These are phyloP conservation scores for Aspergillus fumigatiaffinis DNA, from an alignment of 2,329 filamentous ascomycete genomes.

Conservation along the genomic window DNA sequence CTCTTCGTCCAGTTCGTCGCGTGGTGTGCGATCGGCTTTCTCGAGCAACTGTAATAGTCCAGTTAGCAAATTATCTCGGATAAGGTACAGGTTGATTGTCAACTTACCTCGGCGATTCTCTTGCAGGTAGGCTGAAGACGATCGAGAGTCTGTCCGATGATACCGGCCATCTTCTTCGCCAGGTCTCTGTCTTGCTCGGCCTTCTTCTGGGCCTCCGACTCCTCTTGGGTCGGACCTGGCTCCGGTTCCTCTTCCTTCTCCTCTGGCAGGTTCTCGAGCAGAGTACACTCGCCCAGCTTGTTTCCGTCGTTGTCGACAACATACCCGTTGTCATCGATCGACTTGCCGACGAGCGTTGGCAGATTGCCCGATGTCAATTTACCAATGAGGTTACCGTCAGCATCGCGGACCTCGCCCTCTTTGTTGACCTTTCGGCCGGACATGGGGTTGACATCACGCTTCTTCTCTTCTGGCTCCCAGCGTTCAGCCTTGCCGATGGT, in stretches of 20 bases:
- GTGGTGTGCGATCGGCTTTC: conserved; percentile 70
- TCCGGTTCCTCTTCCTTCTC: conserved; percentile 38
- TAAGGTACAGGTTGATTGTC: neutral
- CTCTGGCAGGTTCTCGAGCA: conserved; percentile 56
- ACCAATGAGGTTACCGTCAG: conserved; percentile 45
- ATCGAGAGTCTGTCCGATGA: conserved; percentile 75
- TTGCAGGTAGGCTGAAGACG: conserved; percentile 80
- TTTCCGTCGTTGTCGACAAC: conserved; percentile 58
- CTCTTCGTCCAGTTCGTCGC: conserved; percentile 87
- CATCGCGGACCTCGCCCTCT: conserved; percentile 46
- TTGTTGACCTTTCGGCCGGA: conserved; percentile 50
- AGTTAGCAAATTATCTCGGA: conserved; percentile 6
- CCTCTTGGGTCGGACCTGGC: conserved; percentile 38
- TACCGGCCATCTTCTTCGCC: conserved; percentile 68
- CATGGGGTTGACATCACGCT: conserved; percentile 58
- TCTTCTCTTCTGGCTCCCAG: conserved; percentile 59
- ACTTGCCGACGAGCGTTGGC: conserved; percentile 39
- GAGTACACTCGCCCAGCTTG: conserved; percentile 60
- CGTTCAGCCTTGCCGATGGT: conserved; percentile 64
- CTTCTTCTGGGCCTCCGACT: conserved; percentile 55
- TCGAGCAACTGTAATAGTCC: conserved; percentile 62
- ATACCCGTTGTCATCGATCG: conserved; percentile 49
- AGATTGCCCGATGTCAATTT: conserved; percentile 44
- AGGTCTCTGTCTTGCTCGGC: conserved; percentile 68
- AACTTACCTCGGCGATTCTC: conserved; percentile 71